Evolutionary conservation across 2,329 filamentous ascomycete genomes (phyloP), one percentile per base, ranked within the genome.

Genomic region (Dryadomyces quercivorus): DNA sequence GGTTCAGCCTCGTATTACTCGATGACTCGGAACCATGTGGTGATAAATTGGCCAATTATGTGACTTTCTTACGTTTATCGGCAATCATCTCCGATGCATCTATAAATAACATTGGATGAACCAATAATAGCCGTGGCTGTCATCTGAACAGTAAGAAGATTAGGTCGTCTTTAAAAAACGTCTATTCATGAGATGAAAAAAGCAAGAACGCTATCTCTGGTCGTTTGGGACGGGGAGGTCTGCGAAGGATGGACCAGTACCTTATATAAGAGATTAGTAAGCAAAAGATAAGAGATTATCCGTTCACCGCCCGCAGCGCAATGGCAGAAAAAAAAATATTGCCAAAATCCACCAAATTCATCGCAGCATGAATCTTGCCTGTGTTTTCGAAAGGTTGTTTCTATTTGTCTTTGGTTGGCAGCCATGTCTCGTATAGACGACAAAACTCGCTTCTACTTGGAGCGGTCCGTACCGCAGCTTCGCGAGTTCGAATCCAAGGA

Each of bases 401-500:
- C 26, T 5, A 31, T 31, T 31, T 31, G 26, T 31, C 26, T 31
- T 31, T 31, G 26, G 26, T 31, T 31, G 26, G 26, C 26, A 31
- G 26, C 26, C 57, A 95, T 95, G 89, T 81, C 90, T 1, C 85
- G 82, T 45, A 85, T 93, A 56, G 85, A 87, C 59, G 93, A 97
- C 65, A 97, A 96, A 71, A 93, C 92, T 55, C 88, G 92, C 56
- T 97, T 92, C 71, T 96, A 88, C 70, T 80, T 97, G 60, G 93
- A 98, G 73, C 86, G 92, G 62, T 86, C 87, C 2, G 88, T 96
- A 46, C 89, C 91, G 16, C 91, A 97, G 69, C 79, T 98, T 55
- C 88, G 90, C 59, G 90, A 95, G 64, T 94, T 89, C 69, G 87
- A 95, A 70, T 81, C 88, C 60, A 96, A 95, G 69, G 85, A 88